Percentiles rank a stretch among this genome's conserved stretches.
phyloP scores from a whole-genome alignment of 2,329 filamentous ascomycete species.

The Diaporthe sp. region DNA sequence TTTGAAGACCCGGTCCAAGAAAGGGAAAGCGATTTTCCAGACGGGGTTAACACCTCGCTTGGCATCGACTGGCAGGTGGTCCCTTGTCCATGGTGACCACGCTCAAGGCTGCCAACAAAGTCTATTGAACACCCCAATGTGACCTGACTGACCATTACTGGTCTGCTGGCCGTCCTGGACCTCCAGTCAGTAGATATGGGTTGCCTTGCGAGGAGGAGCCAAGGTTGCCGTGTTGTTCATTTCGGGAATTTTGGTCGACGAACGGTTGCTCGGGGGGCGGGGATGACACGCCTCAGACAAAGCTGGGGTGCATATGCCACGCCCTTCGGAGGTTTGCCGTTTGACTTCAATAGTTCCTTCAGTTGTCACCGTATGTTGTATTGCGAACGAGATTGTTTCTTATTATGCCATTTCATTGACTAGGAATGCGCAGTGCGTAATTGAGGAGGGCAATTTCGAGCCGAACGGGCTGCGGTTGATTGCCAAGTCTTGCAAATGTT shows the following conservation, averaged over 20 bases:
- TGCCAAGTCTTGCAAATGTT: slow-evolving; percentile 28
- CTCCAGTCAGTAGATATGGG: not conserved
- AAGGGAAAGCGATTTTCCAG: slow-evolving; percentile 2
- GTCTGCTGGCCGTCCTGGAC: slow-evolving; percentile 7
- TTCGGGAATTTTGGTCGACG: slow-evolving; percentile 6
- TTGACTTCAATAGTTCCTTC: slow-evolving; percentile 19
- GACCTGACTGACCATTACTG: not conserved
- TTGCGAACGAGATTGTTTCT: slow-evolving; percentile 5
- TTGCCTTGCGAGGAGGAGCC: not conserved
- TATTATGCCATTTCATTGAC: slow-evolving; percentile 12
- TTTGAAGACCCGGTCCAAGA: not conserved
- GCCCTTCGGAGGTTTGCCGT: slow-evolving; percentile 15
- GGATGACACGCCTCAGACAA: slow-evolving; percentile 1
- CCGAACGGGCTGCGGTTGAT: slow-evolving; percentile 16
- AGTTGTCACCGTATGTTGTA: not conserved
- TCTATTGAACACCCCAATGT: not conserved
- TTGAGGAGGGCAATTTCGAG: slow-evolving; percentile 2
- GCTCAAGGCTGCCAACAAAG: not conserved
- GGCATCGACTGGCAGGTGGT: not conserved
- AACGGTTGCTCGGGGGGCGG: slow-evolving; percentile 1
- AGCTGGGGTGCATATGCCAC: not conserved
- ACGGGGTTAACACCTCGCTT: not conserved
- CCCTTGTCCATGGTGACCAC: not conserved
- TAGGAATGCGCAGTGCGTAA: not conserved
- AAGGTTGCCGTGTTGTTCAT: slow-evolving; percentile 15